Conservation (phyloP, 1,284 basidiomycete species). For the Puccinia brachypodii region DNA sequence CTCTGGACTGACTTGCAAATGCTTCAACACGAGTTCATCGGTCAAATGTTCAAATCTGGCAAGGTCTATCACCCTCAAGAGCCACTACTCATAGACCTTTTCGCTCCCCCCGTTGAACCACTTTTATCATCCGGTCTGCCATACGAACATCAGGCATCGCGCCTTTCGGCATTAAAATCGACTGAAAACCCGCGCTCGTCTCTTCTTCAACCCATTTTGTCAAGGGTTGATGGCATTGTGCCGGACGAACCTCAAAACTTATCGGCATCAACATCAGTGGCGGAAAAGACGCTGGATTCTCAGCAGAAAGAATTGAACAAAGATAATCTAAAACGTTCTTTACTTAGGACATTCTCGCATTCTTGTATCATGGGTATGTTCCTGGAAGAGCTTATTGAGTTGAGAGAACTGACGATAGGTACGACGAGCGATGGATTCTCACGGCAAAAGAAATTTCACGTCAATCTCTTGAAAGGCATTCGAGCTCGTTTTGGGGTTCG, state of each 20-base stretch:
- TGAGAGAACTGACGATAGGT: constrained; percentile 1
- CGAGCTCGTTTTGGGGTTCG: background rate
- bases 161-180: background rate
- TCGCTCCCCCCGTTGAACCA: background rate
- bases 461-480: constrained; percentile 56
- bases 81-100: constrained; percentile 18
- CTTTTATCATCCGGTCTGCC: too few species aligned
- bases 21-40: constrained; percentile 2
- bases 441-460: constrained; percentile 53
- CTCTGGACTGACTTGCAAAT: constrained; percentile 31
- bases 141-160: background rate
- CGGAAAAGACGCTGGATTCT: background rate
- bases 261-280: too few species aligned
- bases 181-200: background rate
- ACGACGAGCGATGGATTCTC: background rate
- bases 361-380: constrained; percentile 16
- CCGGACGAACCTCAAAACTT: background rate
- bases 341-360: constrained; percentile 12
- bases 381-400: background rate
- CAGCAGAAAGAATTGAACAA: constrained; percentile 1
- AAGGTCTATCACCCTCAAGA: constrained; percentile 26
- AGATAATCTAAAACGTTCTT: constrained; percentile 1
- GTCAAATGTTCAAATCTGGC: constrained; percentile 10
- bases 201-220: background rate
- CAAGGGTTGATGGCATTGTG: background rate